phyloP scores from a whole-genome alignment of 1,284 basidiomycete species.

The Trichosporon inkin region DNA sequence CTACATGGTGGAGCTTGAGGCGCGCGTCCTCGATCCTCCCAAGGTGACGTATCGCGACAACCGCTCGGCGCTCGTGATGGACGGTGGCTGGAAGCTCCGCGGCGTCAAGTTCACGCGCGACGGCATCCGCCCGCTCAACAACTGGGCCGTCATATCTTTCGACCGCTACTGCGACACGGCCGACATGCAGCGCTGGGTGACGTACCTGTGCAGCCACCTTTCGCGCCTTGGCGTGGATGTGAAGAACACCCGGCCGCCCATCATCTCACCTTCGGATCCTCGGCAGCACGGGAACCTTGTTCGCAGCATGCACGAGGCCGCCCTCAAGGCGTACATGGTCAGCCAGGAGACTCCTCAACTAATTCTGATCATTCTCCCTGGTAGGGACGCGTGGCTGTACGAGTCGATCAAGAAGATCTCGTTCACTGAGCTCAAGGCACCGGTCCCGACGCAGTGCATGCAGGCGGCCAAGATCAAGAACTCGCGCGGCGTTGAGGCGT shows the following conservation, averaged over 20 bases:
- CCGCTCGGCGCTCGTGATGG: slow-evolving; percentile 4
- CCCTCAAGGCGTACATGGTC: slow-evolving; percentile 37
- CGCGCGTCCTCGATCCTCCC: slow-evolving; percentile 45
- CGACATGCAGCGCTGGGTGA: slow-evolving; percentile 36
- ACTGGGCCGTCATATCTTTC: slow-evolving; percentile 47
- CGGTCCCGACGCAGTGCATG: slow-evolving; percentile 47
- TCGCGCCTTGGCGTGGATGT: slow-evolving; percentile 33
- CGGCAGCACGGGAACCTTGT: slow-evolving; percentile 15
- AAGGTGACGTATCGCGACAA: slow-evolving; percentile 35
- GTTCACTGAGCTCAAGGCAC: slow-evolving; percentile 39
- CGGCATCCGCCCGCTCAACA: slow-evolving; percentile 35
- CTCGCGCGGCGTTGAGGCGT: slow-evolving; percentile 44
- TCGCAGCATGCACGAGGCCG: slow-evolving; percentile 27
- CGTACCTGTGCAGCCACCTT: slow-evolving; percentile 26
- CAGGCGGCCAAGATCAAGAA: slow-evolving; percentile 47
- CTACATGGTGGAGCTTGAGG: slow-evolving; percentile 42
- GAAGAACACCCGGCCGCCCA: slow-evolving; percentile 29
- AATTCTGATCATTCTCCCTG: slow-evolving; percentile 46
- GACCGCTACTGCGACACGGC: slow-evolving; percentile 30
- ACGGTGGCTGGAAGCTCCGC: slow-evolving; percentile 35
- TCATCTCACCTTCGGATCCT: slow-evolving; percentile 36
- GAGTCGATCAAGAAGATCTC: slow-evolving; percentile 51
- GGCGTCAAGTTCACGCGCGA: slow-evolving; percentile 39
- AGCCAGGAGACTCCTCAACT: slow-evolving; percentile 43
- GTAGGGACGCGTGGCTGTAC: slow-evolving; percentile 47